phyloP scores from a whole-genome alignment of 306 rosid genomes.

The Lablab purpureus region DNA sequence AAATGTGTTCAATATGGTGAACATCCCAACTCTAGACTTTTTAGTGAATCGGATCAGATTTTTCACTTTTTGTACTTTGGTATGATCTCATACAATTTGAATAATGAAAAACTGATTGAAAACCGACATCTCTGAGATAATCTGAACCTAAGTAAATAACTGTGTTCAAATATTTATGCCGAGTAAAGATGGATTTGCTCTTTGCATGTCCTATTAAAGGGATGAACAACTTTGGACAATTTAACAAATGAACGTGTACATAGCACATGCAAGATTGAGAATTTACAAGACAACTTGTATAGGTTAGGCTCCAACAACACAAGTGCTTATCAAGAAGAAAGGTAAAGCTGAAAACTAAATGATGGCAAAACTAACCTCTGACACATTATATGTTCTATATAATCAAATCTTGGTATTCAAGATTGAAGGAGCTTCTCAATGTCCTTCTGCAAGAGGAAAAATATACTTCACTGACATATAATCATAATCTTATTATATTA shows the following conservation, averaged over 20 bases:
- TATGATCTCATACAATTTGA: not conserved
- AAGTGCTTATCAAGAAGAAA: constrained; percentile 5
- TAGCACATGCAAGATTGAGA: constrained; percentile 15
- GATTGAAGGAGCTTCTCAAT: constrained; percentile 68
- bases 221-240: constrained; percentile 25
- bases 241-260: not conserved
- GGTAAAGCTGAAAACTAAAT: constrained; percentile 28
- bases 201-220: not conserved
- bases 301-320: not conserved
- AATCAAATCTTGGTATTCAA: constrained; percentile 52
- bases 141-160: constrained; percentile 11
- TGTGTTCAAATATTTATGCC: not conserved
- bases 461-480: constrained; percentile 24
- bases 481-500: not conserved
- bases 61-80: constrained; percentile 1
- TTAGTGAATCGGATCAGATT: not conserved
- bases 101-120: not conserved
- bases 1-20: not conserved
- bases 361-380: constrained; percentile 46
- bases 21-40: not conserved
- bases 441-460: constrained; percentile 77
- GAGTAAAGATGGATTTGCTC: constrained; percentile 15
- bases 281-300: not conserved
- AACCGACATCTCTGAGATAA: not conserved
- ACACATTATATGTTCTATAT: not conserved